Evolutionary conservation across 2,329 filamentous ascomycete species (phyloP).

Genomic region (Cercospora brassicicola): DNA sequence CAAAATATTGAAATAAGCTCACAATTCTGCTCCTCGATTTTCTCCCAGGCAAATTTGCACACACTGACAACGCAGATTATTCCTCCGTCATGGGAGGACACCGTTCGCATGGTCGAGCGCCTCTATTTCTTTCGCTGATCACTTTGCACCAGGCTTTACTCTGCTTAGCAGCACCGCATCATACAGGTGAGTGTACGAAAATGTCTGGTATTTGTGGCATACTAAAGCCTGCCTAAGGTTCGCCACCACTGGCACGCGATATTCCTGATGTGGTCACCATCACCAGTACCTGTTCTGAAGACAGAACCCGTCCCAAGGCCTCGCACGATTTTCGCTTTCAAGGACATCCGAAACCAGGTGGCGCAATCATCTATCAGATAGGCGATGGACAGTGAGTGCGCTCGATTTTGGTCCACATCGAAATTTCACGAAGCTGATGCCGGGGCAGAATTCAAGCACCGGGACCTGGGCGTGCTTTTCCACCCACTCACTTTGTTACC

Average conservation of each 20-base stretch:
- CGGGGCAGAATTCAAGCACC: constrained; percentile 20
- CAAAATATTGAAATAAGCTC: constrained; percentile 29
- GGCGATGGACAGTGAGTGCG: constrained; percentile 19
- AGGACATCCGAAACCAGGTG: not conserved
- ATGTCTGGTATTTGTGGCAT: not conserved
- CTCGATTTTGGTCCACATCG: not conserved
- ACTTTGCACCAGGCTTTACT: constrained; percentile 29
- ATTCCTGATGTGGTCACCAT: not conserved
- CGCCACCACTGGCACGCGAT: not conserved
- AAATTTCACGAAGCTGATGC: not conserved
- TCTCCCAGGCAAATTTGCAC: constrained; percentile 21
- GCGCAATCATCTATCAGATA: constrained; percentile 19
- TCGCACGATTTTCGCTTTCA: not conserved
- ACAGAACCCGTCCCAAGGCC: not conserved
- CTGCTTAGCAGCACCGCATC: constrained; percentile 30
- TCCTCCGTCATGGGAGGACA: constrained; percentile 1
- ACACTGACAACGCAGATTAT: constrained; percentile 27
- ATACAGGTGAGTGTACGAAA: constrained; percentile 15
- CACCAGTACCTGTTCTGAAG: constrained; percentile 14
- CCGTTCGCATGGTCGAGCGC: not conserved
- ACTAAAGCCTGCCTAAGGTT: not conserved
- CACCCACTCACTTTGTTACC: not conserved
- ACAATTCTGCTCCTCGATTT: constrained; percentile 22
- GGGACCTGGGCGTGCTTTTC: not conserved
- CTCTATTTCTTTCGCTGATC: constrained; percentile 33